Evolutionary conservation across 139 green algal species (phyloP).

Genomic region (Mesotaenium endlicherianum): DNA sequence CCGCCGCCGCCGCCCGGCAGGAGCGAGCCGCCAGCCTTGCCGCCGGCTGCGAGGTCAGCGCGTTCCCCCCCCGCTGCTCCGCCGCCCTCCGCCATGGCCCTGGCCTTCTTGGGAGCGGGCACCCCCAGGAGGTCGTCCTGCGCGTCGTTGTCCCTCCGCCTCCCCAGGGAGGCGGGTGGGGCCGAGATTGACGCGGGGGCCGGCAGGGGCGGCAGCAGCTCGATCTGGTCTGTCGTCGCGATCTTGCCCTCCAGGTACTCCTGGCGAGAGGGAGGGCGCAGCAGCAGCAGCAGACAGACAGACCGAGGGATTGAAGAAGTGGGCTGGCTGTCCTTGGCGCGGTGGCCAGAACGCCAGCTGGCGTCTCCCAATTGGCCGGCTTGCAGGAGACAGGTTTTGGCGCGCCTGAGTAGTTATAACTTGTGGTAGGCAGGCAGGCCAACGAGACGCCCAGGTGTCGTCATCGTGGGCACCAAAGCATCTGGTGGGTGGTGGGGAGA

Average conservation of each 20-base stretch:
- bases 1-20: not conserved
- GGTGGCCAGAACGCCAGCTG: too few species aligned
- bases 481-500: too few species aligned
- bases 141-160: not conserved
- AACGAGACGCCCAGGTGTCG: too few species aligned
- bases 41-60: too few species aligned
- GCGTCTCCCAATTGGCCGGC: too few species aligned
- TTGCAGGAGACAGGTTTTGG: too few species aligned
- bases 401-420: too few species aligned
- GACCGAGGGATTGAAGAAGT: not conserved
- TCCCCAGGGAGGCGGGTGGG: not conserved
- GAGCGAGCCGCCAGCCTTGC: not conserved
- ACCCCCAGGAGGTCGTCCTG: not conserved
- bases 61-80: not conserved
- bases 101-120: too few species aligned
- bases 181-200: not conserved
- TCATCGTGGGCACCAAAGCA: too few species aligned
- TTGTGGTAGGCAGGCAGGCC: too few species aligned
- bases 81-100: too few species aligned
- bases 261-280: not conserved
- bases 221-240: conserved; percentile 15
- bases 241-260: conserved; percentile 27
- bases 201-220: conserved; percentile 17
- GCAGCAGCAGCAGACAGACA: not conserved
- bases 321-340: too few species aligned